Percentiles rank a stretch among this genome's conserved stretches.
phyloP scores from a whole-genome alignment of 2,329 filamentous ascomycete species.

The Cladosporium phlei region DNA sequence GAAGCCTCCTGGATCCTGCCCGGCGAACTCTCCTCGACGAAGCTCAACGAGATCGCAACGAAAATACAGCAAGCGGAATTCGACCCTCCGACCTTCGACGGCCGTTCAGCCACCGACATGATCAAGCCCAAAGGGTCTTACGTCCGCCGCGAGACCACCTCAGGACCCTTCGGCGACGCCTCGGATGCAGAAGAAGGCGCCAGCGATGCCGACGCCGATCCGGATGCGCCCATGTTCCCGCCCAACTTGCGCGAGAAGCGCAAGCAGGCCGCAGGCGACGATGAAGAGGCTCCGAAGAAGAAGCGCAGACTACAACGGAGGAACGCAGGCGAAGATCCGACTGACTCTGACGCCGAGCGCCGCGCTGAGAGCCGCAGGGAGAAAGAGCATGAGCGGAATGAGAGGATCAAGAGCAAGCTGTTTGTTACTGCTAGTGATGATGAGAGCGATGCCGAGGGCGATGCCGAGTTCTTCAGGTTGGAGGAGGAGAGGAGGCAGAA shows the following conservation, averaged over 20 bases:
- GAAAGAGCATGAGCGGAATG: conserved; percentile 69
- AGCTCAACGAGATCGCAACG: conserved; percentile 64
- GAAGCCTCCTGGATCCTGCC: conserved; percentile 78
- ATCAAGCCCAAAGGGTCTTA: conserved; percentile 64
- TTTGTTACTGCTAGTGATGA: conserved; percentile 84
- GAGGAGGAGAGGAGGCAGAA: conserved; percentile 65
- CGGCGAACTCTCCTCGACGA: conserved; percentile 56
- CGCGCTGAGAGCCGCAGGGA: conserved; percentile 58
- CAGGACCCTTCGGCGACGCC: conserved; percentile 60
- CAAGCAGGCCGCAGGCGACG: conserved; percentile 17
- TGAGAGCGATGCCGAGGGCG: conserved; percentile 73
- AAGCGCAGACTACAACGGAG: conserved; percentile 50
- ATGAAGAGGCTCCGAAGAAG: conserved; percentile 55
- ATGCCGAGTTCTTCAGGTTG: conserved; percentile 69
- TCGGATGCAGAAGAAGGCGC: conserved; percentile 49
- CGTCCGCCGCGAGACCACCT: conserved; percentile 45
- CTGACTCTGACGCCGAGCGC: conserved; percentile 43
- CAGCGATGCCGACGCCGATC: conserved; percentile 22
- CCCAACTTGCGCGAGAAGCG: conserved; percentile 28
- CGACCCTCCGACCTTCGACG: conserved; percentile 70
- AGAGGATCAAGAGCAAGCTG: conserved; percentile 76
- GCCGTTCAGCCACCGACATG: conserved; percentile 68
- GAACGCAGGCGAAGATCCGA: conserved; percentile 55
- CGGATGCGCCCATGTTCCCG: conserved; percentile 28
- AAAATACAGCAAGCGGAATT: conserved; percentile 74